These are phyloP conservation scores for Salix koriyanagi DNA, from an alignment of 345 rosid genomes.

Conservation along the genomic window DNA sequence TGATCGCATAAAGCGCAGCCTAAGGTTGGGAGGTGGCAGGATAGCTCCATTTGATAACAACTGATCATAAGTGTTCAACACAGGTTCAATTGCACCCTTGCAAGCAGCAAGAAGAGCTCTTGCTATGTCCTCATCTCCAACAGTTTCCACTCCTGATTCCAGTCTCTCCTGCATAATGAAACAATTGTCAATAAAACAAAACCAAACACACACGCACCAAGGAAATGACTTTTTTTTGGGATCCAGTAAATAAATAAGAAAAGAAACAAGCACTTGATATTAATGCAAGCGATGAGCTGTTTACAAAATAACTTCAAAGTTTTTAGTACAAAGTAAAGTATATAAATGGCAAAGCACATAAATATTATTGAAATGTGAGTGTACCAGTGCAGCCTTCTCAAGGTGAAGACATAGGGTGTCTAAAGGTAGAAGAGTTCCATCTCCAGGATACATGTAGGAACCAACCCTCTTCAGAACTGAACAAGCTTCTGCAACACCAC, in stretches of 20 bases:
- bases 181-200: neutral
- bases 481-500: constrained; percentile 97
- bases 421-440: constrained; percentile 81
- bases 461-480: constrained; percentile 86
- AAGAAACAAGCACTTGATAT: neutral
- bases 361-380: constrained; percentile 3
- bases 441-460: constrained; percentile 83
- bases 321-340: neutral
- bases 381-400: constrained; percentile 91
- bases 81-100: constrained; percentile 90
- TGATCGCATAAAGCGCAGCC: constrained; percentile 75
- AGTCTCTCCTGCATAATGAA: constrained; percentile 59
- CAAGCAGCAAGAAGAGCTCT: constrained; percentile 90
- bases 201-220: neutral
- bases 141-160: constrained; percentile 56
- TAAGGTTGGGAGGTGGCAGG: constrained; percentile 70
- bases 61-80: constrained; percentile 75
- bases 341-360: neutral
- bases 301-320: neutral
- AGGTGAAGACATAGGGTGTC: constrained; percentile 89
- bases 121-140: constrained; percentile 88
- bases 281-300: neutral
- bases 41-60: constrained; percentile 75
- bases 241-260: neutral
- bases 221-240: neutral